These are phyloP conservation scores for Cercophora sp. DNA, from an alignment of 495 filamentous ascomycete genomes.

Conservation along the genomic window DNA sequence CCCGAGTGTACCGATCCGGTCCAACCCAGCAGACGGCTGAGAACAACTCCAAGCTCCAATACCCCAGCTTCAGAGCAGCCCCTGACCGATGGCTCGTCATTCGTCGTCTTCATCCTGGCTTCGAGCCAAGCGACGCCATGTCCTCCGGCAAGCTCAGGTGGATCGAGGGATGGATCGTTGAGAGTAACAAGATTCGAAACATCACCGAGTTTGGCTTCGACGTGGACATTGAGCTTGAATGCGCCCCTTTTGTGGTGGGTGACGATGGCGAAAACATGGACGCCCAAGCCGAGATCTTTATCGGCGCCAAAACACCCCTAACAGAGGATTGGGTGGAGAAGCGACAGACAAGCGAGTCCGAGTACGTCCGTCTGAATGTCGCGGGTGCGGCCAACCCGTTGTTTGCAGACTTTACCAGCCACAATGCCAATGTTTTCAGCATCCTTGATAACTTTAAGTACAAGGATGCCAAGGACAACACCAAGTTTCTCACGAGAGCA, in stretches of 20 bases:
- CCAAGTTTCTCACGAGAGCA: conserved; percentile 28
- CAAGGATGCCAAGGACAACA: not conserved
- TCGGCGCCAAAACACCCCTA: conserved; percentile 34
- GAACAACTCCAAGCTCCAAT: conserved; percentile 2
- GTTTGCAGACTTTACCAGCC: conserved; percentile 49
- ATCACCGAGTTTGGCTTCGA: conserved; percentile 30
- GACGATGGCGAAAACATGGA: not conserved
- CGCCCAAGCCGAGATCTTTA: conserved; percentile 49
- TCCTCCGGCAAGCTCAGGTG: conserved; percentile 2
- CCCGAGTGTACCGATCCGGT: conserved; percentile 41
- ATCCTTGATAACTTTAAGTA: conserved; percentile 47
- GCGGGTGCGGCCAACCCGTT: conserved; percentile 42
- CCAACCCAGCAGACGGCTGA: not conserved
- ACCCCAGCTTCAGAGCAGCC: conserved; percentile 29
- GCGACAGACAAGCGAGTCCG: not conserved
- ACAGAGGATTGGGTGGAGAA: conserved; percentile 21
- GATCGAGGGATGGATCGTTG: conserved; percentile 41
- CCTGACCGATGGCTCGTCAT: conserved; percentile 40
- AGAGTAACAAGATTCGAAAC: conserved; percentile 39
- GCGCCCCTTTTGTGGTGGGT: conserved; percentile 41
- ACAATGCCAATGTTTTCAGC: conserved; percentile 49
- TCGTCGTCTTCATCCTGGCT: conserved; percentile 23
- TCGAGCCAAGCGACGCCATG: conserved; percentile 8
- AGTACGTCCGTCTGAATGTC: conserved; percentile 28
- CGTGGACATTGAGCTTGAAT: conserved; percentile 46